Percentiles rank a stretch among this genome's conserved stretches.
These are phyloP conservation scores for Scheffersomyces insectosa DNA, from an alignment of 1,139 yeast genomes.

Conservation along the genomic window DNA sequence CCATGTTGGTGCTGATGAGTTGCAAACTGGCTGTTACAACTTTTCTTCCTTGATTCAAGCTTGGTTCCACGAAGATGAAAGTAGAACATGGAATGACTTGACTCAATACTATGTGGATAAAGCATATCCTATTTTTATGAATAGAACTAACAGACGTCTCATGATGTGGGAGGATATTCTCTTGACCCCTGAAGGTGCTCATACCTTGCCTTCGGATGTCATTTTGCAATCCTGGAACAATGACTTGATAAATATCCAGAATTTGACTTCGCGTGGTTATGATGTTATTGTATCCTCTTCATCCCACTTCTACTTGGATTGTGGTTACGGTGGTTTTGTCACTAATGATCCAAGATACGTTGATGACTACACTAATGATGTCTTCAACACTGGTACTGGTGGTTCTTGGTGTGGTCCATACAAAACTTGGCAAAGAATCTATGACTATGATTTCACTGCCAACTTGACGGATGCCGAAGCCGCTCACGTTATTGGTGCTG, in stretches of 20 bases:
- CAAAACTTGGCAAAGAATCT: slow-evolving; percentile 51
- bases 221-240: slow-evolving; percentile 45
- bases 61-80: slow-evolving; percentile 30
- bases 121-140: slow-evolving; percentile 36
- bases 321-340: slow-evolving; percentile 48
- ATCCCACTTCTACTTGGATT: slow-evolving; percentile 44
- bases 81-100: slow-evolving; percentile 31
- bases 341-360: slow-evolving; percentile 40
- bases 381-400: slow-evolving; percentile 33
- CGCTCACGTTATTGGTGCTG: slow-evolving; percentile 43
- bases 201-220: slow-evolving; percentile 30
- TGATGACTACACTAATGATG: slow-evolving; percentile 23
- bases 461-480: slow-evolving; percentile 35
- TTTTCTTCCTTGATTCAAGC: slow-evolving; percentile 26
- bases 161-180: slow-evolving; percentile 54
- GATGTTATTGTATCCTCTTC: slow-evolving; percentile 45
- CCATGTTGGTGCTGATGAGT: slow-evolving; percentile 52
- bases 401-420: slow-evolving; percentile 56
- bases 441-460: slow-evolving; percentile 37
- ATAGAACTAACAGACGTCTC: slow-evolving; percentile 23
- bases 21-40: slow-evolving; percentile 39
- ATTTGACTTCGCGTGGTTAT: slow-evolving; percentile 37
- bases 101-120: slow-evolving; percentile 42
- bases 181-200: slow-evolving; percentile 21
- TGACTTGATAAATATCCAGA: slow-evolving; percentile 26